Percentiles rank a stretch among this genome's conserved stretches.
phyloP scores from a whole-genome alignment of 2,329 filamentous ascomycete genomes.

The Rosellinia necatrix region DNA sequence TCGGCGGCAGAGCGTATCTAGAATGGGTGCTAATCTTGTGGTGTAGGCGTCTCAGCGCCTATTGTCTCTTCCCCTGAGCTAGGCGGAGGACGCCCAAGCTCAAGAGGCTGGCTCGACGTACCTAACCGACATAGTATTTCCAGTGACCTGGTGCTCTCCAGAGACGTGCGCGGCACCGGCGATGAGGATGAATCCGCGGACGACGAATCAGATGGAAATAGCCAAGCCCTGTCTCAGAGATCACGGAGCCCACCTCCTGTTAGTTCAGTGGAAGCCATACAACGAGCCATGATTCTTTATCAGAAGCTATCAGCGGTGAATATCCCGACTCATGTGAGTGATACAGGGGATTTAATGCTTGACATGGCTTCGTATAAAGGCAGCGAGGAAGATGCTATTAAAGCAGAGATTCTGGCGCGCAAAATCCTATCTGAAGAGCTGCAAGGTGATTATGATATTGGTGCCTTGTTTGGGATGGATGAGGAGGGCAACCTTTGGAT shows the following conservation, averaged over 20 bases:
- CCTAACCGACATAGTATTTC: slow-evolving; percentile 48
- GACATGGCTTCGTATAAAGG: slow-evolving; percentile 98
- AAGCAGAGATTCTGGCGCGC: slow-evolving; percentile 89
- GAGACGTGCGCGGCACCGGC: slow-evolving; percentile 46
- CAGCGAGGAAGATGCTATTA: slow-evolving; percentile 87
- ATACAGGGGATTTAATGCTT: slow-evolving; percentile 91
- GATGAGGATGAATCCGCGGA: slow-evolving; percentile 42
- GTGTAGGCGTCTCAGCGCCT: slow-evolving; percentile 54
- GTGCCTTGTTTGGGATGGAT: slow-evolving; percentile 91
- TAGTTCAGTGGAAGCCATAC: slow-evolving; percentile 74
- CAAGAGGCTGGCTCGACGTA: slow-evolving; percentile 56
- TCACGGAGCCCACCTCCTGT: slow-evolving; percentile 80
- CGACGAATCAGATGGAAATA: slow-evolving; percentile 46
- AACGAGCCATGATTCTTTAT: slow-evolving; percentile 82
- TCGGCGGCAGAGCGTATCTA: background rate
- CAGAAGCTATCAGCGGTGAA: slow-evolving; percentile 87
- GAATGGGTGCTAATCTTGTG: slow-evolving; percentile 11
- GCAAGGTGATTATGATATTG: slow-evolving; percentile 94
- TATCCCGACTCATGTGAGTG: slow-evolving; percentile 90
- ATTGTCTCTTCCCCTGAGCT: slow-evolving; percentile 59
- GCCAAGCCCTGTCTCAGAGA: slow-evolving; percentile 53
- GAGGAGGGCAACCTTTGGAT: slow-evolving; percentile 99
- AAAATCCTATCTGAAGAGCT: slow-evolving; percentile 92
- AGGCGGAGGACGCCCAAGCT: slow-evolving; percentile 49
- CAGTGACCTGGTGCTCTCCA: slow-evolving; percentile 60